Percentiles rank a stretch among this genome's conserved stretches.
Conservation (phyloP, 305 asterid species). For the Rubia peregrina region DNA sequence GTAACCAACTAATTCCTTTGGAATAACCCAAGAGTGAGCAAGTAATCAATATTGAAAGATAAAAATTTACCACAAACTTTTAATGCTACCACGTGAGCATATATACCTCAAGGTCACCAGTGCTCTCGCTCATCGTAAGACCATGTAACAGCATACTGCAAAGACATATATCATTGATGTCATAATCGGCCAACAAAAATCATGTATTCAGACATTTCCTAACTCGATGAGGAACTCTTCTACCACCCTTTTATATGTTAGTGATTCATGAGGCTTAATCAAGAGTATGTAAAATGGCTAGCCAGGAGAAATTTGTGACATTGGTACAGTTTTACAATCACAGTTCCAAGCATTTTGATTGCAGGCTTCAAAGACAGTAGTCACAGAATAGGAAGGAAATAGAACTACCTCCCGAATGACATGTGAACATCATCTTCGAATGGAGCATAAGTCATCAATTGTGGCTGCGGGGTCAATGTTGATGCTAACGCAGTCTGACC, state of each 20-base stretch:
- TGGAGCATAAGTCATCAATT: conserved; percentile 53
- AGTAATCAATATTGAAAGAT: background rate
- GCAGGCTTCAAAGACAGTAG: background rate
- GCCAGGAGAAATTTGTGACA: background rate
- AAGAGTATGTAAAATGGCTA: background rate
- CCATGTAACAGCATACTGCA: conserved; percentile 97
- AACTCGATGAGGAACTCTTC: background rate
- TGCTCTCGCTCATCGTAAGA: conserved; percentile 65
- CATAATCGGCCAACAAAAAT: background rate
- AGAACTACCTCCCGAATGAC: conserved; percentile 86
- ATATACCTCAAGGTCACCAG: conserved; percentile 91
- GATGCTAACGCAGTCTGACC: conserved; percentile 91
- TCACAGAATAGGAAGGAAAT: conserved; percentile 11
- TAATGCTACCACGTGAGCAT: background rate
- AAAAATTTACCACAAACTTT: background rate
- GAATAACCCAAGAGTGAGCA: background rate
- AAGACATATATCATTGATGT: conserved; percentile 3
- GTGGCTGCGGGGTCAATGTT: conserved; percentile 80
- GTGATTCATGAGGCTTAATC: background rate
- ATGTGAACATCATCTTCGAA: conserved; percentile 80
- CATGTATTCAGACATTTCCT: background rate
- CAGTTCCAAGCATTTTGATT: background rate
- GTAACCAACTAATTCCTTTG: background rate
- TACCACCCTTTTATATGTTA: background rate
- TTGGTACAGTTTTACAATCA: background rate